phyloP scores from a whole-genome alignment of 345 rosid genomes.

The Salix udensis region DNA sequence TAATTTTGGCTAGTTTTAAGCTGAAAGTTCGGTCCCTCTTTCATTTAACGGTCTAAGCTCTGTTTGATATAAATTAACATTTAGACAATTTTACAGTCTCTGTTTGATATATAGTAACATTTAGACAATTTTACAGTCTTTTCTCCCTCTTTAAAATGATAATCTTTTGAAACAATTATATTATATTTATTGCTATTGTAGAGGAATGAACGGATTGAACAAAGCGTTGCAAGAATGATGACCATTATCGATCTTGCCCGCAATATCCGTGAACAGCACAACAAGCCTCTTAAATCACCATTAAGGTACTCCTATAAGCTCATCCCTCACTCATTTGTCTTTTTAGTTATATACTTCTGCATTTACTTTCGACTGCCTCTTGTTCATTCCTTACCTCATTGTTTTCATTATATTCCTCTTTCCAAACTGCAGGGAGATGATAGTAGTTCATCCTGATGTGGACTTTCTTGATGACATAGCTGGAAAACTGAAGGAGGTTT shows the following conservation, averaged over 20 bases:
- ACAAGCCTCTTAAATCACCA: conserved; percentile 88
- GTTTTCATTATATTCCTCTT: neutral
- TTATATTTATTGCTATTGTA: conserved; percentile 26
- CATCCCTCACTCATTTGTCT: conserved; percentile 5
- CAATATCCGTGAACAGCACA: conserved; percentile 91
- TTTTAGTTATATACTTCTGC: neutral
- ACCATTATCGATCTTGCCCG: conserved; percentile 93
- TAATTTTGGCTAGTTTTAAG: neutral
- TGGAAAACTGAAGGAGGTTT: conserved; percentile 83
- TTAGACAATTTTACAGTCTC: too few relatives aligned
- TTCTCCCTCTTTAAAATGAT: neutral
- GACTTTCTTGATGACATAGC: conserved; percentile 88
- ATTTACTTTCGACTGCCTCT: neutral
- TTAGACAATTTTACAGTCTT: too few relatives aligned
- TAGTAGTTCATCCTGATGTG: conserved; percentile 83
- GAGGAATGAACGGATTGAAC: conserved; percentile 86
- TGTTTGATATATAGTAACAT: too few relatives aligned
- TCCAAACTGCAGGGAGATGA: conserved; percentile 67
- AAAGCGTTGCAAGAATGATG: conserved; percentile 92
- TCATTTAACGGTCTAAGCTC: too few relatives aligned
- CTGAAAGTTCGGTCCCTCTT: neutral
- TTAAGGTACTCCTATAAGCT: conserved; percentile 45
- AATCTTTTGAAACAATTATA: neutral
- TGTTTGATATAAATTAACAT: neutral
- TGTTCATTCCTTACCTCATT: neutral